Base-by-base conservation (phyloP, 768 basidiomycete species). In the Amanita pseudoporphyria region DNA sequence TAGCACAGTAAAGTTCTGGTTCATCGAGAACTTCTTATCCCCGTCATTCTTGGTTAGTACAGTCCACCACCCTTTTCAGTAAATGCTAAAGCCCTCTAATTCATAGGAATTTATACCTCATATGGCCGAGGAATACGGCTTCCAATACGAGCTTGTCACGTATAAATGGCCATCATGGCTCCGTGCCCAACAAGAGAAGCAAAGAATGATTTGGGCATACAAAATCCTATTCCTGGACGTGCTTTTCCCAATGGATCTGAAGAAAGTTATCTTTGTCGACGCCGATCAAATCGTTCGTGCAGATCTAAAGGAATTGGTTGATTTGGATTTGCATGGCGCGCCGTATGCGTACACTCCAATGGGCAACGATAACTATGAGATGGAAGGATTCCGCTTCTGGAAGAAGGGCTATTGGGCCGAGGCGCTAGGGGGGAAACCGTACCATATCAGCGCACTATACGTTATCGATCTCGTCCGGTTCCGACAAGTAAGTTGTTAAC, bases 101-200 rank as follows among this genome's bases (percentile, higher is more conserved):
- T 12, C 24, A 3, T 16, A 94, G 89, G 91, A 91, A 77, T 94
- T 96, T 64, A 87, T 96, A 46, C 95, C 94, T 0, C 87, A 91
- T 58, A 79, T 95, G 59, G 94, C 94, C 0, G 73, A 82, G 57
- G 87, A 85, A 54, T 98, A 98, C 59, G 79, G 80, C 35, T 99
- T 98, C 76, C 79, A 94, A 62, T 99, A 96, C 60, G 95, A 98
- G 61, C 76, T 99, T 12, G 88, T 99, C 49, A 99, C 96, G 0
- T 99, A 98, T 72, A 96, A 96, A 61, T 99, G 95, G 95, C 96
- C 96, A 0, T 88, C 87, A 1, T 99, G 95, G 95, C 75, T 99
- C 3, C 85, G 92, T n/a, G 80, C 80, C 12, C 96, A 98, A 62
- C 92, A 84, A 52, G 96, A 99, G 69, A 99, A 99, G 65, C 96